Evolutionary conservation across 1,284 basidiomycete genomes (phyloP), one percentile per base, ranked within the genome.

Genomic region (Ceratobasidium theobromae): DNA sequence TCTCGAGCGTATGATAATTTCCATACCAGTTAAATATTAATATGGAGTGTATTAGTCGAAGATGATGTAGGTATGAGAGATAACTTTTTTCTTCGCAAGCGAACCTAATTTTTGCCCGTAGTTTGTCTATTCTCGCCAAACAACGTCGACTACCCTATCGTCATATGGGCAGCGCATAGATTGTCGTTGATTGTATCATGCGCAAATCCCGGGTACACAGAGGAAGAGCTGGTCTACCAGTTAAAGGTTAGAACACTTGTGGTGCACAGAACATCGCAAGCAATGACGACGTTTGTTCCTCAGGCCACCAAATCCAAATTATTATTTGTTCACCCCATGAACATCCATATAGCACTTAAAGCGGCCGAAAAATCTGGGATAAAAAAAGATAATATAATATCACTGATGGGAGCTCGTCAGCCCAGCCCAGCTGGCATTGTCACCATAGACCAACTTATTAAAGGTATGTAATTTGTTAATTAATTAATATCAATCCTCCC

Each of bases 151-250:
- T 93, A 91, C 69, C 83, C 85, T 0, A 78, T 86, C 8, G 79
- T 79, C 1, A 77, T 92, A 11, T 93, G 91, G 90, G 92, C 89
- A 1, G 76, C 80, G 1, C 89, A 92, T 70, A 82, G 83, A 45
- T 75, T 91, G 9, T 65, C 62, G 3, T 40, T 65, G 14, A 46
- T 32, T 3, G 62, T 65, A 14, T 65, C 51, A 16, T 69, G 80
- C 18, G 85, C 85, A 1, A 93, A 93, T 72, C 88, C 90, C 0
- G 79, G 84, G 5, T 92, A 88, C 73, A 83, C 81, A 3, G 75
- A 76, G 4, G 80, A 81, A n/a, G 91, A 93, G 72, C 80, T 93
- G 3, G 69, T 65, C 23, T 65, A 65, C 38, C 62, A 65, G 27
- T 23, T 65, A 25, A 11, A 53, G 25, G 62, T 53, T 27, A 43